Percentiles rank a stretch among this genome's conserved stretches.
Conservation (phyloP, 2,329 filamentous ascomycete genomes). For the Rutstroemia sp. region DNA sequence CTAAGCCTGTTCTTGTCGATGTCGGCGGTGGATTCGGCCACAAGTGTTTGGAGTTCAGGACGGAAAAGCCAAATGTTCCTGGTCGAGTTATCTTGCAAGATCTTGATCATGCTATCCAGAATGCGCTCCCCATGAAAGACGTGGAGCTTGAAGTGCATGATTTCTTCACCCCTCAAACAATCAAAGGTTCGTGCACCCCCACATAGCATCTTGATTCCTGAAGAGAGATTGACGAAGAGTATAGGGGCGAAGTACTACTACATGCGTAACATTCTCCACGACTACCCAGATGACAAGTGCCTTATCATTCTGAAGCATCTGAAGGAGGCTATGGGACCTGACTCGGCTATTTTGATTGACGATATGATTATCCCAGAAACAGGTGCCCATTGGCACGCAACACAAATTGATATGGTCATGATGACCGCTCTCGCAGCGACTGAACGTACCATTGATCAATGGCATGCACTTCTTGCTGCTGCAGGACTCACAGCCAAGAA, state of each 20-base stretch:
- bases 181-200: conserved; percentile 14
- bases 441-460: conserved; percentile 32
- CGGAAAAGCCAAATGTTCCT: neutral
- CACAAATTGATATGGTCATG: conserved; percentile 33
- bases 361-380: conserved; percentile 35
- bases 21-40: conserved; percentile 35
- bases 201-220: too few species aligned
- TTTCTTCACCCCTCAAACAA: conserved; percentile 26
- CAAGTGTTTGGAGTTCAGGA: conserved; percentile 15
- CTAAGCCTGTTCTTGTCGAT: conserved; percentile 31
- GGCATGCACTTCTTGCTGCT: conserved; percentile 20
- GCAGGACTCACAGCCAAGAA: conserved; percentile 9
- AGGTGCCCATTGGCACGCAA: conserved; percentile 28
- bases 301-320: conserved; percentile 3
- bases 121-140: conserved; percentile 24
- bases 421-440: conserved; percentile 28
- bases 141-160: conserved; percentile 26
- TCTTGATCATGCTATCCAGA: conserved; percentile 17
- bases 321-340: neutral
- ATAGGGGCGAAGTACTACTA: conserved; percentile 29
- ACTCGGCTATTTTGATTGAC: conserved; percentile 32
- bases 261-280: conserved; percentile 34
- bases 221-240: neutral
- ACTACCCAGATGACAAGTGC: conserved; percentile 31
- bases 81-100: conserved; percentile 34